Percentiles rank a stretch among this genome's conserved stretches.
Conservation (phyloP, 257 asterid species). For the Ballota nigra region DNA sequence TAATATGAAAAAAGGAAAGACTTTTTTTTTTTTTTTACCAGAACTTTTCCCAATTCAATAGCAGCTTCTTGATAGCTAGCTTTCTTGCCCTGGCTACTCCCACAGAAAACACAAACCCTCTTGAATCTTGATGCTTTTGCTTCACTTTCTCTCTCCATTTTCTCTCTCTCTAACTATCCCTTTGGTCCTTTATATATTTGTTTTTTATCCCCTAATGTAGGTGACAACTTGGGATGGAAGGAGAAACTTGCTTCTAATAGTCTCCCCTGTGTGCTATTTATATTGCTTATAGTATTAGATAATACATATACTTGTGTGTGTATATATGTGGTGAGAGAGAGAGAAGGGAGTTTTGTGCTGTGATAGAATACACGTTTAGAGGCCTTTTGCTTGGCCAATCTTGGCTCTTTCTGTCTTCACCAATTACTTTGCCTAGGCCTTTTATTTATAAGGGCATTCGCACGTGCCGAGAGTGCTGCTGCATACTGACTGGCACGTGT, state of each 20-base stretch:
- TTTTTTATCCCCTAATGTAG: constrained; percentile 21
- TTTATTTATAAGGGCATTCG: constrained; percentile 32
- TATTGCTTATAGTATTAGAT: background rate
- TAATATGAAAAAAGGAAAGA: background rate
- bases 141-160: constrained; percentile 66
- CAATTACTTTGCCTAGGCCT: constrained; percentile 21
- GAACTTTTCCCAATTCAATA: constrained; percentile 67
- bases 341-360: background rate
- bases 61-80: constrained; percentile 89
- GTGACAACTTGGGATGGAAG: constrained; percentile 30
- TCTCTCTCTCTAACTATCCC: constrained; percentile 6
- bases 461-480: constrained; percentile 37
- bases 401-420: constrained; percentile 21
- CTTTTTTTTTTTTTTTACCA: constrained; percentile 45
- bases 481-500: constrained; percentile 43
- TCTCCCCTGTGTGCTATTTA: constrained; percentile 21
- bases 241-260: constrained; percentile 36
- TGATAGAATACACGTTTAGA: constrained; percentile 14
- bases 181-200: background rate
- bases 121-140: constrained; percentile 60
- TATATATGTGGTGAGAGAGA: background rate
- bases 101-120: constrained; percentile 92
- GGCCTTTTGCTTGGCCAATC: constrained; percentile 31
- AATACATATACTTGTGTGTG: background rate
- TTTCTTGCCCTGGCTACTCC: constrained; percentile 92